These are phyloP conservation scores for Apophysomyces trapeziformis DNA, from an alignment of 371 early-diverging fungal genomes.

Conservation along the genomic window DNA sequence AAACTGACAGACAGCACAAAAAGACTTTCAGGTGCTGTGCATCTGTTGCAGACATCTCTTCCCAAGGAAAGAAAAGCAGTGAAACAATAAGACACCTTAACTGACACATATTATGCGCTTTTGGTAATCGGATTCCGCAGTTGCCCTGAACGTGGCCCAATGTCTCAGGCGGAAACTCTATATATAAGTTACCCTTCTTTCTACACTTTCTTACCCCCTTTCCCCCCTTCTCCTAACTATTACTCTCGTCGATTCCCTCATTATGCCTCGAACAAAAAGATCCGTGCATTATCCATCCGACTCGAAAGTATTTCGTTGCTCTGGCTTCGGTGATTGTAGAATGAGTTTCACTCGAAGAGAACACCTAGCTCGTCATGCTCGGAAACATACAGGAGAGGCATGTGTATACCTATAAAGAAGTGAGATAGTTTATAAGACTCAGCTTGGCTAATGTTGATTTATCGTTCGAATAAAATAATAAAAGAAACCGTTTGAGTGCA, in stretches of 20 bases:
- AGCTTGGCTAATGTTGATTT: neutral
- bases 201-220: conserved; percentile 9
- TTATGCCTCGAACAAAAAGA: conserved; percentile 16
- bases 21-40: conserved; percentile 39
- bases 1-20: neutral
- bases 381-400: conserved; percentile 67
- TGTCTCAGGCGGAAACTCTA: neutral
- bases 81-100: neutral
- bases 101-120: conserved; percentile 1
- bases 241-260: neutral
- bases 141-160: neutral
- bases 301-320: conserved; percentile 60
- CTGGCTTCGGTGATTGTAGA: conserved; percentile 58
- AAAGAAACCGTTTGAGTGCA: conserved; percentile 61
- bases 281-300: conserved; percentile 16
- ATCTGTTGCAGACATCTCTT: conserved; percentile 11
- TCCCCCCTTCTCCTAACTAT: conserved; percentile 1
- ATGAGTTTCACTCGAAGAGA: conserved; percentile 69
- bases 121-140: neutral
- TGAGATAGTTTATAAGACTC: neutral
- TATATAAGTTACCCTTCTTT: conserved; percentile 4
- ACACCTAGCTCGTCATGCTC: conserved; percentile 59
- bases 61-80: neutral
- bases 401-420: neutral
- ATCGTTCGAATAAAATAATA: conserved; percentile 6